Conservation (phyloP, 164 flowering plant species). For the Brasenia schreberi region DNA sequence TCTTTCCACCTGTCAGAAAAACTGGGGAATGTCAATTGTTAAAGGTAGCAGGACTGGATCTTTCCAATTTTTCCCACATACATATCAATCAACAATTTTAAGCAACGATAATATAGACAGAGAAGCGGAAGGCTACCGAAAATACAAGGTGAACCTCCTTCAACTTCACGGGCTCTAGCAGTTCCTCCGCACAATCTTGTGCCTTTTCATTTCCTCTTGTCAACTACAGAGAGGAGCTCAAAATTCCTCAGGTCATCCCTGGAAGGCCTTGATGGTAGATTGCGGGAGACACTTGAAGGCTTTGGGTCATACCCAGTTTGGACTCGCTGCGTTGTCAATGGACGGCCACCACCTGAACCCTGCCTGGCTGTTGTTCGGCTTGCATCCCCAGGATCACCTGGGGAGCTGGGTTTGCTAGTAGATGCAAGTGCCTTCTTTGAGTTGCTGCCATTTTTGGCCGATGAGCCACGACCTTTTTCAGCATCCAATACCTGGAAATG, state of each 20-base stretch:
- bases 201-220: slow-evolving; percentile 23
- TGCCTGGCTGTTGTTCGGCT: slow-evolving; percentile 10
- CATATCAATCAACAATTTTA: neutral
- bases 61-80: neutral
- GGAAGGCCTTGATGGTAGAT: slow-evolving; percentile 14
- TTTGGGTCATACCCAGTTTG: slow-evolving; percentile 29
- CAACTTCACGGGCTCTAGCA: neutral
- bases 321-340: slow-evolving; percentile 11
- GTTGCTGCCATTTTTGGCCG: slow-evolving; percentile 16
- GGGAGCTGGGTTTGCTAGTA: slow-evolving; percentile 18
- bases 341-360: slow-evolving; percentile 19
- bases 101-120: neutral
- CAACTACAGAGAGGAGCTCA: slow-evolving; percentile 34
- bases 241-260: slow-evolving; percentile 28
- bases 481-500: slow-evolving; percentile 10
- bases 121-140: slow-evolving; percentile 1
- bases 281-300: slow-evolving; percentile 16
- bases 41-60: neutral
- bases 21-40: neutral
- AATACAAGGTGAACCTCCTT: neutral
- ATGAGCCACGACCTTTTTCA: slow-evolving; percentile 12
- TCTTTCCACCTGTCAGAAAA: neutral
- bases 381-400: slow-evolving; percentile 14
- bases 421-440: slow-evolving; percentile 16
- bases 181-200: neutral